Base-by-base conservation (phyloP, 306 rosid species). In the Pueraria montana region DNA sequence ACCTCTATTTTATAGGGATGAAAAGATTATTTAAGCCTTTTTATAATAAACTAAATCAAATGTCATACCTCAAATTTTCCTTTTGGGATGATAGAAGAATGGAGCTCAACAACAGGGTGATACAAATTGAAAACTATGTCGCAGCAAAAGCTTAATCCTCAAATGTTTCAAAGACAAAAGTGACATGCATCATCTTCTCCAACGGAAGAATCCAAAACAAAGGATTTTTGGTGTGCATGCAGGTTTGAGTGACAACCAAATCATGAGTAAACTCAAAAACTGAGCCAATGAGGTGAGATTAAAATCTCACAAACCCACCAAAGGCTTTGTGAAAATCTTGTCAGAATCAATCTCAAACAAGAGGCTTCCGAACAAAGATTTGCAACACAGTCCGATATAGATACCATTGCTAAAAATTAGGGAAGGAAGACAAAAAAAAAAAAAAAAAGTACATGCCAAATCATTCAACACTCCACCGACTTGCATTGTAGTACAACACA, bases 251-350 rank as follows among this genome's bases (percentile, higher is more conserved):
- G 64, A 13, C 74, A 78, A 17, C n/a, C 38, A 8, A 62, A 14
- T 30, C 34, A 42, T 34, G 49, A 40, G 49, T 58, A 58, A 23
- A 58, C 64, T 23, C 48, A 12, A 77, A n/a, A n/a, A n/a, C n/a
- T n/a, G n/a, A n/a, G n/a, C n/a, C n/a, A 45, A 77, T 14, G 36
- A 3, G 24, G 55, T 64, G 55, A 49, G 14, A 79, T 3, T 36
- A 68, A 77, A 84, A 87, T 46, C 80, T 59, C 63, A 58, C 46
- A 70, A 49, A 63, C 72, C 66, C 78, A 65, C 24, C 43, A 9
- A 11, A 27, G 62, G 23, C 65, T 50, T 21, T 21, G n/a, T 11
- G 62, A 73, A 5, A 73, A 18, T 45, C 74, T 9, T n/a, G 64
- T 26, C 61, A 75, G 16, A 36, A 53, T 56, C 52, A 46, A 52